Evolutionary conservation across 805 yeast species (phyloP), one percentile per base, ranked within the genome.

Genomic region (Candida krabiensis): DNA sequence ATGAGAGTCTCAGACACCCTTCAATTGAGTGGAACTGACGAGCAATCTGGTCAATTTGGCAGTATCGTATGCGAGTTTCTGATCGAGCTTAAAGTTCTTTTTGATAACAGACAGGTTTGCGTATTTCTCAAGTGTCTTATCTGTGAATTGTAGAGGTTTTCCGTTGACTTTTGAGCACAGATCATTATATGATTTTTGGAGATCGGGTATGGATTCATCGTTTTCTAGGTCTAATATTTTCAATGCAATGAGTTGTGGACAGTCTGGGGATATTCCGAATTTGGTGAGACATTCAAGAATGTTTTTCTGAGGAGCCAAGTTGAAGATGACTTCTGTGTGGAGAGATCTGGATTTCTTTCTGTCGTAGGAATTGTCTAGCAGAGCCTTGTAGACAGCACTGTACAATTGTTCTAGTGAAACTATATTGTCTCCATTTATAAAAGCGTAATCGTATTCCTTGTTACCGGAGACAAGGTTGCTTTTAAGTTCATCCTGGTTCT

Each of bases 241-340:
- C n/a, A 84, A 54, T 9, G 73, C 77, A 4, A 83, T 53, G 5
- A 85, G 40, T 18, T 67, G 64, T 0, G 53, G 53, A 3, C 77
- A 60, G 3, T 65, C 63, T 22, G 71, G 73, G 36, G 78, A 75
- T 13, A 86, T 69, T 9, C 96, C 96, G 61, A 85, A 84, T 49
- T 75, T 69, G 46, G 72, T 76, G 45, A 86, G 66, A 1, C 88
- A 82, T 42, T 86, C 93, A 66, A 77, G 71, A 27, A 83, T 80
- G 54, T 83, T 85, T 49, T 79, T 80, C 6, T 78, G 71, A 2
- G 91, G 87, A 1, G 89, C 77, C 41, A 87, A 63, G 41, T 80
- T 75, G 52, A 81, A 75, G 17, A 86, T 73, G 27, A 83, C 67
- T 52, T 87, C 95, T 0, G 93, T 80, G 53, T 85, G 84, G 22